Base-by-base conservation (phyloP, 2,329 filamentous ascomycete genomes). In the Drechslerella dactyloides region DNA sequence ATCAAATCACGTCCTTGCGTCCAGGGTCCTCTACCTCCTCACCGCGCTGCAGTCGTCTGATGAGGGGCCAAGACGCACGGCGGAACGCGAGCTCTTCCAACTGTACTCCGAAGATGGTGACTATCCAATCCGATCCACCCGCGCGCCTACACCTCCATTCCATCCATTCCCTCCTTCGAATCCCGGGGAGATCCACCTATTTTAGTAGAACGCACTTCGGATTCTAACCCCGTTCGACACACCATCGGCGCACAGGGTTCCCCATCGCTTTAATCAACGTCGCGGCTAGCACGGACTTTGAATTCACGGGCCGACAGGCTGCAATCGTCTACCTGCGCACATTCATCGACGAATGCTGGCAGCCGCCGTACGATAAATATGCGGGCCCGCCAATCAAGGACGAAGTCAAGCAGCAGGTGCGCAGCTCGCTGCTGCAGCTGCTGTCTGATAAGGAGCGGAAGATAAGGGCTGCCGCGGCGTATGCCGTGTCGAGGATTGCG, bases 401-500 rank as follows among this genome's bases (percentile, higher is more conserved):
- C 75, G 83, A 86, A 52, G 86, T 87, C 75, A 94, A 96, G 79
- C 83, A 84, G 37, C 85, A 89, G 77, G 83, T 97, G 74, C 87
- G 91, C 76, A 85, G 86, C 74, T 84, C 86, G 65, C 82, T 97
- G 74, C 84, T 99, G 57, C 87, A 91, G 74, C 83, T 97, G 63
- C 90, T 93, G 54, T 89, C 86, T 69, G 86, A 87, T 30, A 82
- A 85, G 37, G 90, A 96, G 78, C 86, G 91, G 76, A 96, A 91
- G 81, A 88, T 97, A 78, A 94, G 94, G 82, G 86, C 88, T 63
- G 87, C 90, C n/a, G 91, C 93, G 57, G 96, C 92, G 83, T 91
- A 88, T 75, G 87, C 89, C 3, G 91, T 97, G 73, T 93, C 92
- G 82, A 97, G 96, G 82, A 96, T 99, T 76, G 94, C 94, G 64